Percentiles rank a stretch among this genome's conserved stretches.
Evolutionary conservation across 2,329 filamentous ascomycete genomes (phyloP).

Genomic region (Alternaria tenuissima): DNA sequence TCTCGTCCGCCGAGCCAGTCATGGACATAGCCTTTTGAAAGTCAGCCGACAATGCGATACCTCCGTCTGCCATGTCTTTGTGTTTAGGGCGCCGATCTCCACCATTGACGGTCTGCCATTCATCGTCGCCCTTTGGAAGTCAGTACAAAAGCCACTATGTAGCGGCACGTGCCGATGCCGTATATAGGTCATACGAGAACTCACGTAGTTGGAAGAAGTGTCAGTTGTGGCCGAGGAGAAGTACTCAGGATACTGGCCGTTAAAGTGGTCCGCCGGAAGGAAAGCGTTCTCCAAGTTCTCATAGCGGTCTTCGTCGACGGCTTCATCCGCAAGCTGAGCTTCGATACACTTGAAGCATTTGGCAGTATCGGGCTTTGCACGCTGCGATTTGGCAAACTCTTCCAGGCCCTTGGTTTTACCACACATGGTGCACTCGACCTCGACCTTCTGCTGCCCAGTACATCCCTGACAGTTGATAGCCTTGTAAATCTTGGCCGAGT

Average conservation of each 20-base stretch:
- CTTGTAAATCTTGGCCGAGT: constrained; percentile 21
- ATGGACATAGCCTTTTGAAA: constrained; percentile 30
- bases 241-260: constrained; percentile 31
- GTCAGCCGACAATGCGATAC: constrained; percentile 25
- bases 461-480: constrained; percentile 57
- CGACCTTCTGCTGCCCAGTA: constrained; percentile 52
- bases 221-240: constrained; percentile 21
- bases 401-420: constrained; percentile 56
- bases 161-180: background rate
- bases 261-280: constrained; percentile 23
- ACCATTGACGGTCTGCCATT: constrained; percentile 15
- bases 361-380: constrained; percentile 55
- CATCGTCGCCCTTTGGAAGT: constrained; percentile 24
- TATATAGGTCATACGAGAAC: background rate
- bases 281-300: constrained; percentile 37
- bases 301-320: constrained; percentile 42
- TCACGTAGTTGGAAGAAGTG: constrained; percentile 31
- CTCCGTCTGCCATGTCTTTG: constrained; percentile 12
- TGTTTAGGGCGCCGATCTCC: constrained; percentile 4
- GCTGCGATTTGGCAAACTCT: constrained; percentile 60
- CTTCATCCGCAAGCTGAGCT: constrained; percentile 28
- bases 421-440: constrained; percentile 61
- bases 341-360: constrained; percentile 47
- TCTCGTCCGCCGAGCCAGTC: constrained; percentile 12
- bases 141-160: background rate